Percentiles rank a stretch among this genome's conserved stretches.
Evolutionary conservation across 2,329 filamentous ascomycete species (phyloP).

Genomic region (Pseudogymnoascus sp.): DNA sequence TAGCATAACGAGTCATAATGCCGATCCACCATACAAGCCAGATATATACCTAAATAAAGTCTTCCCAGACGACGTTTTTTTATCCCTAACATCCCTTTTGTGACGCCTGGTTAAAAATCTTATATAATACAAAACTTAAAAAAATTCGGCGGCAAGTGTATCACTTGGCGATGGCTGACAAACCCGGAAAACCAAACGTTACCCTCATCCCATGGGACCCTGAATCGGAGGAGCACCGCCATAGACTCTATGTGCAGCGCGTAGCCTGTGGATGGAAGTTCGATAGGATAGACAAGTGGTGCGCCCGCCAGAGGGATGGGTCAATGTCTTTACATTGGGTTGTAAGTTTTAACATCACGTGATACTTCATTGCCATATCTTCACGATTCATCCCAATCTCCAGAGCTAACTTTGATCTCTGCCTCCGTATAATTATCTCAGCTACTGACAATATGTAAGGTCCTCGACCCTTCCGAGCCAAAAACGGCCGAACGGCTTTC

Average conservation of each 20-base stretch:
- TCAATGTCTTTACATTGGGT: conserved; percentile 22
- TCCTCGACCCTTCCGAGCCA: conserved; percentile 17
- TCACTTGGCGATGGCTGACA: neutral
- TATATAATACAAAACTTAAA: neutral
- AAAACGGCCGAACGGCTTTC: conserved; percentile 16
- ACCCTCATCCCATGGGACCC: conserved; percentile 39
- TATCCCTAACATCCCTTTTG: neutral
- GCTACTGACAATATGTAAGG: conserved; percentile 4
- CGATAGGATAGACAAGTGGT: conserved; percentile 29
- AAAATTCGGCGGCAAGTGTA: neutral
- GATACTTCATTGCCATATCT: neutral
- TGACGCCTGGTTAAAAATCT: neutral
- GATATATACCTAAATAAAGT: neutral
- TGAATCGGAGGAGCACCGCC: conserved; percentile 31
- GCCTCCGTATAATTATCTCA: neutral
- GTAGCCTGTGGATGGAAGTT: conserved; percentile 38
- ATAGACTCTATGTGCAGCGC: conserved; percentile 36
- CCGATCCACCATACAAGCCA: neutral
- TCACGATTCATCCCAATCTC: neutral
- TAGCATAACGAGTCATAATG: neutral
- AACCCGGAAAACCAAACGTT: conserved; percentile 20
- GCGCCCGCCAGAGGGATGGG: conserved; percentile 15
- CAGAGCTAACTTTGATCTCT: neutral
- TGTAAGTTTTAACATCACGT: conserved; percentile 15
- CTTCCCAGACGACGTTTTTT: neutral